Evolutionary conservation across 306 rosid species (phyloP), one percentile per base, ranked within the genome.

Genomic region (Dalbergia oliveri): DNA sequence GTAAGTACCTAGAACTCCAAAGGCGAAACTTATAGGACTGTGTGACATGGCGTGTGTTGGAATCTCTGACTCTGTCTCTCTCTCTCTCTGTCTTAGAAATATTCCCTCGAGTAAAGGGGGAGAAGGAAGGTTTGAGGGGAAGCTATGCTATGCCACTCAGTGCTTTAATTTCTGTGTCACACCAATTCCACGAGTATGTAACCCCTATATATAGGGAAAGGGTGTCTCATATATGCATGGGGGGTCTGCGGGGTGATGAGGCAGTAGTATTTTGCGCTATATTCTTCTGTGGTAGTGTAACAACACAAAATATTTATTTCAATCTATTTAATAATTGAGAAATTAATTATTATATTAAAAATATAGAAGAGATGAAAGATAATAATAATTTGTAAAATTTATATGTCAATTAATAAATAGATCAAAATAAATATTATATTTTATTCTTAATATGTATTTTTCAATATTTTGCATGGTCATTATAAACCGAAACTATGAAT

Each of bases 1-100:
- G 23, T 57, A 11, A 5, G 37, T 88, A 92, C 97, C 97, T 72
- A 94, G 91, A 79, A 92, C 4, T 21, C 98, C 98, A 80, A 94
- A 89, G 43, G 77, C 31, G 50, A 92, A 73, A 63, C 66, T 76
- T 80, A 86, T 15, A 5, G 83, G 88, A 72, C 80, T 77, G 69
- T 89, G 89, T 3, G 83, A 9, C 89, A 86, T 86, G 78, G 18
- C 62, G 16, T 11, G 4, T 49, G 35, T 23, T 12, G 31, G 31
- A 26, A 26, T 26, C 31, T 26, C 31, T 26, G 31, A 26, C 31
- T 26, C 31, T 26, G 31, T 26, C 31, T 26, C 31, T 12, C 54
- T 31, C 65, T 54, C 43, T 37, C 68, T 60, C 67, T 69, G 14
- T 16, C 12, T 54, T 33, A 14, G 35, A 56, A 44, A 26, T 73